Conservation (phyloP, 192 early-diverging fungal species). For the Cladochytrium replicatum region DNA sequence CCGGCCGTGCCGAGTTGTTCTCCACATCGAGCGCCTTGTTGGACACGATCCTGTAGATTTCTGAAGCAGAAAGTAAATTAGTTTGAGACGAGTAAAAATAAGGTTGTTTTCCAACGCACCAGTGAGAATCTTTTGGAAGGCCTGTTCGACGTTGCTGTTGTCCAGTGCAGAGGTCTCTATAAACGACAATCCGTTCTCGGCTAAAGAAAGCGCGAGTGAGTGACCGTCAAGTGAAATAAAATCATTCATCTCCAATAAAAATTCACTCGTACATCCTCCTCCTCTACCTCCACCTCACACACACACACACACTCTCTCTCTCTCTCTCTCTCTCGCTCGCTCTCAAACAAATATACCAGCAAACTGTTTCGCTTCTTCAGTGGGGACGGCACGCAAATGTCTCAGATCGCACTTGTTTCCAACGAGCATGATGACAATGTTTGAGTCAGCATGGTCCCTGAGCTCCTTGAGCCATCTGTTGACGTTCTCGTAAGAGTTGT, state of each 20-base stretch:
- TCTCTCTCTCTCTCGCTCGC: no score
- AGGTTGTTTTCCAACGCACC: conserved; percentile 35
- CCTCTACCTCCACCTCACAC: no score
- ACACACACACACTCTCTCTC: no score
- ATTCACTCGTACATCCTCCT: no score
- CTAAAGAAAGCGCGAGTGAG: conserved; percentile 14
- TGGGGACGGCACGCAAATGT: conserved; percentile 90
- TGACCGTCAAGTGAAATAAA: neutral
- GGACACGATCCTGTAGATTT: conserved; percentile 93
- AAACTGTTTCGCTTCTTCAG: conserved; percentile 97
- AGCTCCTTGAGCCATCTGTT: conserved; percentile 97
- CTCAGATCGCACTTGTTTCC: conserved; percentile 98
- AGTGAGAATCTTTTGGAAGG: conserved; percentile 91
- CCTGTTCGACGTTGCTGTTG: conserved; percentile 88
- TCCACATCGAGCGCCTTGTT: conserved; percentile 96
- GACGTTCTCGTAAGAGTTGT: conserved; percentile 90
- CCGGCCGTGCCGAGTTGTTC: conserved; percentile 59
- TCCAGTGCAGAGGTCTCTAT: conserved; percentile 99
- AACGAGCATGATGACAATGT: conserved; percentile 98
- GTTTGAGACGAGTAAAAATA: neutral
- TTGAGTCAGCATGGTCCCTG: conserved; percentile 55
- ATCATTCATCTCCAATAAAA: neutral
- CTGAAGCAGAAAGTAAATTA: conserved; percentile 26
- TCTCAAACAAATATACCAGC: conserved; percentile 73
- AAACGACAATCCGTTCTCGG: conserved; percentile 89